Evolutionary conservation across 108 stramenopile species (phyloP).

Genomic region (Heterococcus sp.): DNA sequence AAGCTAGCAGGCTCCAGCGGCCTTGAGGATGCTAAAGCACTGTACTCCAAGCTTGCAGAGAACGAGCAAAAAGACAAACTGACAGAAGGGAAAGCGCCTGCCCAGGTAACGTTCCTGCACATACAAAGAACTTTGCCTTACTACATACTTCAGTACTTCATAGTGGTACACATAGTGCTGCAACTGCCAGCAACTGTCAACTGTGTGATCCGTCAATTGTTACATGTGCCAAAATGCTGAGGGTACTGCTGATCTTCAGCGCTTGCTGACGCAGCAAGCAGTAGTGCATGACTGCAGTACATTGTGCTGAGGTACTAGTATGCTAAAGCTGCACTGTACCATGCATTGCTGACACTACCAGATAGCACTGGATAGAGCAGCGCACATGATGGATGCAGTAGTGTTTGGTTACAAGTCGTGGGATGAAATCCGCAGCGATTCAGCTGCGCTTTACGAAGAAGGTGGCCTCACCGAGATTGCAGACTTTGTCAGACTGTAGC

Average conservation of each 20-base stretch:
- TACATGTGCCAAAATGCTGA: no score
- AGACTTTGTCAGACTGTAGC: not conserved
- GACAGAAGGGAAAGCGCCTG: constrained; percentile 31
- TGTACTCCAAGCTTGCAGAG: constrained; percentile 17
- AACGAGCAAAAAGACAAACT: constrained; percentile 19
- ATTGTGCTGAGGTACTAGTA: no score
- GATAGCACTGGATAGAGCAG: constrained; percentile 24
- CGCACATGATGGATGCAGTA: constrained; percentile 33
- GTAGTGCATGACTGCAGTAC: no score
- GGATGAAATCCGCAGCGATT: constrained; percentile 8
- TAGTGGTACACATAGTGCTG: no score
- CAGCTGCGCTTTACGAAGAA: constrained; percentile 6
- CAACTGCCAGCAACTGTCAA: no score
- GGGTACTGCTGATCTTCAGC: no score
- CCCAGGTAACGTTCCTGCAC: constrained; percentile 7
- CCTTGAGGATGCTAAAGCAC: constrained; percentile 7
- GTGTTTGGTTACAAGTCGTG: constrained; percentile 23
- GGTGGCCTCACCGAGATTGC: not conserved
- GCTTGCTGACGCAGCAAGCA: no score
- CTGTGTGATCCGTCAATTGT: no score
- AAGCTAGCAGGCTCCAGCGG: constrained; percentile 15
- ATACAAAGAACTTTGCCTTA: no score
- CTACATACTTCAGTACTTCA: no score
- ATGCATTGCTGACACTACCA: no score
- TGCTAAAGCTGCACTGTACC: no score